Percentiles rank a stretch among this genome's conserved stretches.
phyloP scores from a whole-genome alignment of 1,284 basidiomycete species.

The Xerocomus amazonicus region DNA sequence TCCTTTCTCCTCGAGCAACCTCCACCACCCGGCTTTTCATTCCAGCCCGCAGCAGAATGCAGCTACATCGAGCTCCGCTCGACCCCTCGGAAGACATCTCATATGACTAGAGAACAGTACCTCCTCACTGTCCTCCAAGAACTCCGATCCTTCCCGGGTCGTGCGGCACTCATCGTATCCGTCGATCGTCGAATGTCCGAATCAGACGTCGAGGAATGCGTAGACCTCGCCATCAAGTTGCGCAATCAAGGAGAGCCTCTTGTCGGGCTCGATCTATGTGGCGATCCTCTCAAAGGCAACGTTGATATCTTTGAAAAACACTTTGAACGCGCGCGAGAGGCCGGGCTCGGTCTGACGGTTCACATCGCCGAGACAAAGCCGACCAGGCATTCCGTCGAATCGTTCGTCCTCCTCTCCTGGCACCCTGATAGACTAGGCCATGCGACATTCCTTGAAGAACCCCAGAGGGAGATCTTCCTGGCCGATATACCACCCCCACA shows the following conservation, averaged over 20 bases:
- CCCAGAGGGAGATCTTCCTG: slow-evolving; percentile 55
- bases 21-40: slow-evolving; percentile 23
- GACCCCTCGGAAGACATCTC: slow-evolving; percentile 55
- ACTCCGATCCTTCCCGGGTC: slow-evolving; percentile 52
- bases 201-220: slow-evolving; percentile 48
- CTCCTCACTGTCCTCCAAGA: slow-evolving; percentile 64
- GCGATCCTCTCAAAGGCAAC: slow-evolving; percentile 65
- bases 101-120: slow-evolving; percentile 58
- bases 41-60: slow-evolving; percentile 42
- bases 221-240: slow-evolving; percentile 55
- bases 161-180: slow-evolving; percentile 66
- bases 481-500: slow-evolving; percentile 23
- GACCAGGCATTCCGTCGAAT: slow-evolving; percentile 53
- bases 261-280: slow-evolving; percentile 79
- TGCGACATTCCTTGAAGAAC: slow-evolving; percentile 72
- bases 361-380: slow-evolving; percentile 71
- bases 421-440: slow-evolving; percentile 73
- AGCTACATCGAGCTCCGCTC: slow-evolving; percentile 72
- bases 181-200: slow-evolving; percentile 64
- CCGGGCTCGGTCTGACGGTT: slow-evolving; percentile 65
- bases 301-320: slow-evolving; percentile 50
- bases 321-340: slow-evolving; percentile 53
- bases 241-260: slow-evolving; percentile 56
- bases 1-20: slow-evolving; percentile 46
- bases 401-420: slow-evolving; percentile 60